A percentile compares a stretch with the other conserved stretches of the same genome.
Conservation (phyloP, 805 yeast genomes). For the Ogataea parapolymorpha region DNA sequence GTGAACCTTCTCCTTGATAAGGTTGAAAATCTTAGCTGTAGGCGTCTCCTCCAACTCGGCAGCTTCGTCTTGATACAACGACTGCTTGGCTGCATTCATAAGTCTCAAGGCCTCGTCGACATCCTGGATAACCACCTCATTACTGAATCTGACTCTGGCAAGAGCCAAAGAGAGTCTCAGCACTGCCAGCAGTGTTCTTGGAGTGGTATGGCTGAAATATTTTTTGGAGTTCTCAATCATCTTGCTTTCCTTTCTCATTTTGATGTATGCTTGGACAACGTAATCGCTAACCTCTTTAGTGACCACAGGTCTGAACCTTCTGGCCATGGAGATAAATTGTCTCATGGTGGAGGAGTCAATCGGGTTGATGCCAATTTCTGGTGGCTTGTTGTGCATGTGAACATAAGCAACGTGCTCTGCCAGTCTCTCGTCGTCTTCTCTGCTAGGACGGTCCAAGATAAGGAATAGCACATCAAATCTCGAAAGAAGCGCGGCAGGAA, state of each 20-base stretch:
- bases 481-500: constrained; percentile 94
- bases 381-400: constrained; percentile 89
- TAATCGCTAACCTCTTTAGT: constrained; percentile 81
- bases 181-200: constrained; percentile 89
- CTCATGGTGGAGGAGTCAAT: constrained; percentile 77
- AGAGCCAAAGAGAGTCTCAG: constrained; percentile 91
- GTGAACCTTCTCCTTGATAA: constrained; percentile 49
- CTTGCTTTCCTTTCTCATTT: constrained; percentile 89
- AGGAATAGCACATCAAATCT: constrained; percentile 90
- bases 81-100: constrained; percentile 80
- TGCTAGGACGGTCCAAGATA: constrained; percentile 77
- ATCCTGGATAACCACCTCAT: constrained; percentile 68
- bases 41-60: constrained; percentile 58
- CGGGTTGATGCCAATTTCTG: constrained; percentile 71
- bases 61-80: constrained; percentile 57
- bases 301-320: constrained; percentile 80
- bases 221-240: constrained; percentile 69
- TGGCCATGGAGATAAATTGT: constrained; percentile 83
- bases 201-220: constrained; percentile 90
- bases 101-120: constrained; percentile 95
- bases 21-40: constrained; percentile 65
- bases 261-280: constrained; percentile 81
- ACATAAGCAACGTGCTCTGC: constrained; percentile 95
- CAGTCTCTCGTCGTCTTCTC: constrained; percentile 76
- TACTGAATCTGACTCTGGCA: constrained; percentile 82